Percentiles rank a stretch among this genome's conserved stretches.
Evolutionary conservation across 2,329 filamentous ascomycete genomes (phyloP).

Genomic region (Fusarium staphyleae): DNA sequence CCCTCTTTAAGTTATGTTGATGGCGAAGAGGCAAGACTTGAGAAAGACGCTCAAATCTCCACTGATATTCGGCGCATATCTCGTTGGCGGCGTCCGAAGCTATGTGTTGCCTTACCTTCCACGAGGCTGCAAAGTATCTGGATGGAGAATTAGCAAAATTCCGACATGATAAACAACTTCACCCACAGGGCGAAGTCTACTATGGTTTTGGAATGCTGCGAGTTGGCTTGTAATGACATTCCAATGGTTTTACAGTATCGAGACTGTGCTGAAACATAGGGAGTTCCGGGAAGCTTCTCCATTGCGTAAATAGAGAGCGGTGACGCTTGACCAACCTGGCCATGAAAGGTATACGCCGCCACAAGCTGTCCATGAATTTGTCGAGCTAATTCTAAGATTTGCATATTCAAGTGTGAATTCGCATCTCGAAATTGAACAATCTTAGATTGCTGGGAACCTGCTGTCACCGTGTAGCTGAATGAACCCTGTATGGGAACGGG

Average conservation of each 20-base stretch:
- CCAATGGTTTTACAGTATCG: neutral
- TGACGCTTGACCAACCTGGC: neutral
- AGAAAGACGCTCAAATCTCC: neutral
- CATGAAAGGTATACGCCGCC: neutral
- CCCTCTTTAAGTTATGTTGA: neutral
- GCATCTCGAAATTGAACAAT: conserved; percentile 6
- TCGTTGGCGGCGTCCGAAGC: neutral
- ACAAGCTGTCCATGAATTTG: neutral
- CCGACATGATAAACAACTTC: too few species aligned
- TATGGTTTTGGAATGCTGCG: neutral
- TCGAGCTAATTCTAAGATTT: neutral
- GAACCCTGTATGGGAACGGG: conserved; percentile 32
- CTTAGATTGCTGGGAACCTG: neutral
- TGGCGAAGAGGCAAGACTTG: neutral
- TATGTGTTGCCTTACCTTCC: neutral
- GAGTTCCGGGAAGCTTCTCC: neutral
- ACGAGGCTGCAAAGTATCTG: neutral
- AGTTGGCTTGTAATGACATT: neutral
- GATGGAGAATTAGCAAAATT: neutral
- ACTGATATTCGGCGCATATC: neutral
- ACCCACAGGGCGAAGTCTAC: neutral
- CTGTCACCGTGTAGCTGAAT: conserved; percentile 18
- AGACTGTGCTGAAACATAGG: neutral
- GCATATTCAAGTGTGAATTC: neutral
- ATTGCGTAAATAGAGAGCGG: neutral